A percentile compares a stretch with the other conserved stretches of the same genome.
phyloP scores from a whole-genome alignment of 768 basidiomycete genomes.

The Clathrus columnatus region DNA sequence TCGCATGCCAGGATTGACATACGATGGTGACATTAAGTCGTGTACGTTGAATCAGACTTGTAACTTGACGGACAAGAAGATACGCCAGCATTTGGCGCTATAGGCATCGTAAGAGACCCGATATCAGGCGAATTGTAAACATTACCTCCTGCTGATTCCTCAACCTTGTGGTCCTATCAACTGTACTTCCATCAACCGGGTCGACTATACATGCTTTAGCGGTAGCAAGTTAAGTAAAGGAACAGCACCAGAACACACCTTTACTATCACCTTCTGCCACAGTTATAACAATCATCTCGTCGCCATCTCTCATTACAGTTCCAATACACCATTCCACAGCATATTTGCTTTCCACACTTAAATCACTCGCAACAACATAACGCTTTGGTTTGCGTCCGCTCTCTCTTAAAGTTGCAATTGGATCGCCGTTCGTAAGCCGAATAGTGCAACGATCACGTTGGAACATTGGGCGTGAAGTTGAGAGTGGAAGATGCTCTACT shows the following conservation, averaged over 20 bases:
- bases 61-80: slow-evolving; percentile 84
- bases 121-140: neutral
- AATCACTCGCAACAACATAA: slow-evolving; percentile 90
- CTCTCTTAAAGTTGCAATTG: slow-evolving; percentile 40
- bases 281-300: slow-evolving; percentile 85
- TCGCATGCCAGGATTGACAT: slow-evolving; percentile 98
- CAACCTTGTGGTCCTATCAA: slow-evolving; percentile 71
- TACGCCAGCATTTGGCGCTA: slow-evolving; percentile 86
- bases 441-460: slow-evolving; percentile 91
- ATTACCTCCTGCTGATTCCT: slow-evolving; percentile 86
- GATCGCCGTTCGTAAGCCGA: slow-evolving; percentile 78
- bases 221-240: slow-evolving; percentile 8
- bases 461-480: slow-evolving; percentile 73
- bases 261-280: slow-evolving; percentile 91
- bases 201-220: slow-evolving; percentile 38
- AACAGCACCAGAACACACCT: slow-evolving; percentile 36
- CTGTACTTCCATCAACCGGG: slow-evolving; percentile 56
- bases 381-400: slow-evolving; percentile 47
- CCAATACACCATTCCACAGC: slow-evolving; percentile 98
- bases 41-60: slow-evolving; percentile 84
- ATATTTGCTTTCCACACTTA: slow-evolving; percentile 89
- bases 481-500: slow-evolving; percentile 55
- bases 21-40: slow-evolving; percentile 75
- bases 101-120: slow-evolving; percentile 3
- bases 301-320: slow-evolving; percentile 89